A percentile compares a stretch with the other conserved stretches of the same genome.
phyloP scores from a whole-genome alignment of 164 flowering plant species.

The Aristolochia californica region DNA sequence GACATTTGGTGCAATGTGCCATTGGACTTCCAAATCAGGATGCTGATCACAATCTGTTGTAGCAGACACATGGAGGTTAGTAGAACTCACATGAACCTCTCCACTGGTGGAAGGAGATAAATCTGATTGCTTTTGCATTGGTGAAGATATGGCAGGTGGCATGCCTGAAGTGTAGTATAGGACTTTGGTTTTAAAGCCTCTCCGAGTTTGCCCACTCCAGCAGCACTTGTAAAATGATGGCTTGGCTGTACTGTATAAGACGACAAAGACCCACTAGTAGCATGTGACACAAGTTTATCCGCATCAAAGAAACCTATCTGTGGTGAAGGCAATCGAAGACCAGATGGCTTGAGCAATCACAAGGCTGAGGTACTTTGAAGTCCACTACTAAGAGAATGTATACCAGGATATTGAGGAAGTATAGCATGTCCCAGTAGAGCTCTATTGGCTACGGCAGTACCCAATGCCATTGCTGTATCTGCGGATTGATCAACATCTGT shows the following conservation, averaged over 20 bases:
- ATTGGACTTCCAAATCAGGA: no score
- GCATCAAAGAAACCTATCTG: conserved; percentile 94
- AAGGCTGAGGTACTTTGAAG: no score
- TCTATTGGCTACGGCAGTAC: neutral
- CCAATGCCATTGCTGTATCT: no score
- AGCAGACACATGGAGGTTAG: conserved; percentile 13
- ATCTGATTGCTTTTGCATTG: conserved; percentile 16
- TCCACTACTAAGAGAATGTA: conserved; percentile 6
- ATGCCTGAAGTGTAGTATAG: conserved; percentile 18
- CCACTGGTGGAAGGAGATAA: conserved; percentile 14
- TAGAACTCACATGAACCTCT: conserved; percentile 5
- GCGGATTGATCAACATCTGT: neutral
- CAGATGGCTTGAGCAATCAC: conserved; percentile 44
- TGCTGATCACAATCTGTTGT: conserved; percentile 2
- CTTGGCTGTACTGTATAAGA: conserved; percentile 17
- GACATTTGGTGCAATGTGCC: no score
- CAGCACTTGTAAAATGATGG: conserved; percentile 11
- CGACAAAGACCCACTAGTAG: conserved; percentile 23
- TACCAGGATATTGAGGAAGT: conserved; percentile 22
- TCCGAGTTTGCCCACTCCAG: conserved; percentile 14
- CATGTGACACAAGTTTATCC: conserved; percentile 16
- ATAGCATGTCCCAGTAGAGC: no score
- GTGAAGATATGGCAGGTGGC: conserved; percentile 15
- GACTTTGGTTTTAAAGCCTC: conserved; percentile 23
- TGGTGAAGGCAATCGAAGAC: conserved; percentile 86